These are phyloP conservation scores for Yamadazyma trypodendri DNA, from an alignment of 1,139 yeast genomes.

Conservation along the genomic window DNA sequence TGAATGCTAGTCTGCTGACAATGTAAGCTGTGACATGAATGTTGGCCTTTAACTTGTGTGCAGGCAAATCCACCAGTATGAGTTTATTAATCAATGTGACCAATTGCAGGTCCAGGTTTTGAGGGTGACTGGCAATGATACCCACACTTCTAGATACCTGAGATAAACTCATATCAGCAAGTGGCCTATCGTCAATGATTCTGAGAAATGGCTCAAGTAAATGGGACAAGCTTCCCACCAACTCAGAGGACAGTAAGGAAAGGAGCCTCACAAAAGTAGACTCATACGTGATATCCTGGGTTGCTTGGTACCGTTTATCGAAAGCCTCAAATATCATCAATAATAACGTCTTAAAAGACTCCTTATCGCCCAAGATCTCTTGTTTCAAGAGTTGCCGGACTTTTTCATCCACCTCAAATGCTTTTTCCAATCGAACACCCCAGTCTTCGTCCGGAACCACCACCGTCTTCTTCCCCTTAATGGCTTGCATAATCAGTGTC, in stretches of 20 bases:
- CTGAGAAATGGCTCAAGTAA: constrained; percentile 21
- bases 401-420: constrained; percentile 58
- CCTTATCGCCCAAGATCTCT: constrained; percentile 19
- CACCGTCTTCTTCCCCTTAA: constrained; percentile 50
- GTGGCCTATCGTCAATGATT: constrained; percentile 22
- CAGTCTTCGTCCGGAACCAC: constrained; percentile 73
- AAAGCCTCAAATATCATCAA: constrained; percentile 29
- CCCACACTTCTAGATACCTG: constrained; percentile 53
- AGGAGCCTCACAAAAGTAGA: constrained; percentile 31
- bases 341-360: constrained; percentile 20
- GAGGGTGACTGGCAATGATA: constrained; percentile 52
- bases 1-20: constrained; percentile 49
- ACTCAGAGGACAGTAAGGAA: constrained; percentile 33
- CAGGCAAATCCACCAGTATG: constrained; percentile 12
- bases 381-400: constrained; percentile 42
- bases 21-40: constrained; percentile 46
- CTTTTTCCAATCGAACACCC: constrained; percentile 70
- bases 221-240: constrained; percentile 24
- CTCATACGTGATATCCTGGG: constrained; percentile 23
- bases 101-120: constrained; percentile 14
- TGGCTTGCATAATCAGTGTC: constrained; percentile 64
- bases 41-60: constrained; percentile 22
- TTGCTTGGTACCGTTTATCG: constrained; percentile 22
- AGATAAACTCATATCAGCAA: constrained; percentile 33
- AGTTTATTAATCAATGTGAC: constrained; percentile 12